Percentiles rank a stretch among this genome's conserved stretches.
phyloP scores from a whole-genome alignment of 2,329 filamentous ascomycete genomes.

The Didymella exigua region DNA sequence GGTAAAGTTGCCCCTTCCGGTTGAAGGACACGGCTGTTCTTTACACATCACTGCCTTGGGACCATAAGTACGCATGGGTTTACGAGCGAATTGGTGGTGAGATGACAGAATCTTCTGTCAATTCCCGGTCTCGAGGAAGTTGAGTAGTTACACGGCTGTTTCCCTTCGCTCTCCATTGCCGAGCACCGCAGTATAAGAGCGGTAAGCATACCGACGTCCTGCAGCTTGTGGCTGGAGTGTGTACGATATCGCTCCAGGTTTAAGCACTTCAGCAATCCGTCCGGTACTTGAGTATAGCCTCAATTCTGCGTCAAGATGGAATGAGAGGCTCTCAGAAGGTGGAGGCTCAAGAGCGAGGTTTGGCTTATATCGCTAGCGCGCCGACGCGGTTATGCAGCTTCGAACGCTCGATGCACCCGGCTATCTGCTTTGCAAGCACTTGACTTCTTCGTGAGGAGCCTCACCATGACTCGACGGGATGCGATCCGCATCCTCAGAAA shows the following conservation, averaged over 20 bases:
- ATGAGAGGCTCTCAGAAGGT: neutral
- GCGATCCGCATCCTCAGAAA: neutral
- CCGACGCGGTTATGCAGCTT: neutral
- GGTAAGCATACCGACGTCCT: neutral
- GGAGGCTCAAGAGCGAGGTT: neutral
- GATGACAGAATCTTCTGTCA: neutral
- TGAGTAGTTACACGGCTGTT: neutral
- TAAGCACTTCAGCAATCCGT: neutral
- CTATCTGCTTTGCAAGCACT: neutral
- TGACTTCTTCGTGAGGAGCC: no score
- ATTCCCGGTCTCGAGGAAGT: neutral
- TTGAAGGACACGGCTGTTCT: constrained; percentile 13
- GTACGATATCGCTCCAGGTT: neutral
- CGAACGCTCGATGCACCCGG: neutral
- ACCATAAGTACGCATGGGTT: neutral
- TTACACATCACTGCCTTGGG: constrained; percentile 4
- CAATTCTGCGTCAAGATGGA: neutral
- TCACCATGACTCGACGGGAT: neutral
- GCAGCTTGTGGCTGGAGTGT: neutral
- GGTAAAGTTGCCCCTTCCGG: constrained; percentile 29
- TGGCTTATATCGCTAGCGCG: neutral
- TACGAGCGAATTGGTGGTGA: neutral
- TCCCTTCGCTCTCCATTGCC: neutral
- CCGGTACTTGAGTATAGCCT: neutral
- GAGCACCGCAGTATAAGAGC: neutral